Conservation (phyloP, 306 rosid species). For the Trifolium subterraneum region DNA sequence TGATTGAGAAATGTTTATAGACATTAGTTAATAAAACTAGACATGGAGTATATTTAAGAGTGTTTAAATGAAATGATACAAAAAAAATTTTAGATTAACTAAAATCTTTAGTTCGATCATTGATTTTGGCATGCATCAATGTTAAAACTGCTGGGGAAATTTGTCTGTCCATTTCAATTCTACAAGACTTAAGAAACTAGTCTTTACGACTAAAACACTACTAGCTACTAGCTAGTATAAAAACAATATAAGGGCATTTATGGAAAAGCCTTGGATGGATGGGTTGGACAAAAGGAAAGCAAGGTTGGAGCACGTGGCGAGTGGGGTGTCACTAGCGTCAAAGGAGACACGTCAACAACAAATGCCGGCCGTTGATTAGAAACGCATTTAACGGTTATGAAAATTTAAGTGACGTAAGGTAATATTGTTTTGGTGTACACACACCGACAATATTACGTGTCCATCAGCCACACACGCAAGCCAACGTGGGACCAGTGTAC, state of each 20-base stretch:
- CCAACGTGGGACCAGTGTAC: slow-evolving; percentile 42
- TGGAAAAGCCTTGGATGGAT: not conserved
- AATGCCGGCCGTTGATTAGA: slow-evolving; percentile 45
- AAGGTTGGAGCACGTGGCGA: slow-evolving; percentile 1
- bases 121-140: too few species aligned
- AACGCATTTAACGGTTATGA: slow-evolving; percentile 46
- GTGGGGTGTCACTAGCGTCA: slow-evolving; percentile 39
- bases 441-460: slow-evolving; percentile 59
- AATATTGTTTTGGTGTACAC: not conserved
- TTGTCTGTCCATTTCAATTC: too few species aligned
- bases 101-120: too few species aligned
- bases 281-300: not conserved
- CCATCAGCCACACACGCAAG: slow-evolving; percentile 36
- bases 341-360: slow-evolving; percentile 35
- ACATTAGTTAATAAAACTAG: too few species aligned
- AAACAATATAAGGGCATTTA: not conserved
- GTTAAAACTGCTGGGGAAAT: too few species aligned
- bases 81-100: too few species aligned
- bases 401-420: slow-evolving; percentile 49
- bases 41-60: too few species aligned
- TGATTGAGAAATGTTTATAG: too few species aligned
- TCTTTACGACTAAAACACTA: too few species aligned
- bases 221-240: too few species aligned
- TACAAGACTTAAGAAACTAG: too few species aligned
- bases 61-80: too few species aligned